Conservation (phyloP, 1,284 basidiomycete species). For the Salmacisia buchloeana region DNA sequence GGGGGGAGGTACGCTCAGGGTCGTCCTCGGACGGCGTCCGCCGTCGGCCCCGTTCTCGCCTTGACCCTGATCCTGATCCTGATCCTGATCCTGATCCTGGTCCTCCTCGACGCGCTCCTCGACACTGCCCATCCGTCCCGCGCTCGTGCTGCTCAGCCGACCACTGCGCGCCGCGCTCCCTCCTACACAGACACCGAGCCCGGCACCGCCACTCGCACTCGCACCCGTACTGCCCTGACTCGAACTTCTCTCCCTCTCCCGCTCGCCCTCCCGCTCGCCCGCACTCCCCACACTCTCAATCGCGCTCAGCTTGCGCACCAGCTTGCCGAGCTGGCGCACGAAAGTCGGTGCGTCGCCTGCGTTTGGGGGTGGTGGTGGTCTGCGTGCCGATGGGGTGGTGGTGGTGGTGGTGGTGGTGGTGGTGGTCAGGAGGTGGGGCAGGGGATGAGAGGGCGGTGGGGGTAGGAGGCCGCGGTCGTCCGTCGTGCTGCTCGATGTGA, state of each 20-base stretch:
- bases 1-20: too few relatives aligned
- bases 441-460: too few relatives aligned
- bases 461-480: too few relatives aligned
- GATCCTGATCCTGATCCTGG: not conserved
- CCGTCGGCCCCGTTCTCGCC: too few relatives aligned
- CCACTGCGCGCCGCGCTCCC: not conserved
- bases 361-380: not conserved
- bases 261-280: constrained; percentile 2
- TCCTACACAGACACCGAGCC: not conserved
- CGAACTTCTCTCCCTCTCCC: too few relatives aligned
- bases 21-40: too few relatives aligned
- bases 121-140: not conserved
- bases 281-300: constrained; percentile 17
- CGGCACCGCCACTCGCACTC: not conserved
- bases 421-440: too few relatives aligned
- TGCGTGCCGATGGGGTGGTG: too few relatives aligned
- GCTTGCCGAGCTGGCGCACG: constrained; percentile 18
- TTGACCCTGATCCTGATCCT: too few relatives aligned
- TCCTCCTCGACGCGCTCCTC: not conserved
- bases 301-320: constrained; percentile 18
- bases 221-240: too few relatives aligned
- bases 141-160: not conserved
- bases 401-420: too few relatives aligned
- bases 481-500: too few relatives aligned
- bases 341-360: constrained; percentile 5